phyloP scores from a whole-genome alignment of 2,329 filamentous ascomycete genomes.

The Sarocladium brachiariae region DNA sequence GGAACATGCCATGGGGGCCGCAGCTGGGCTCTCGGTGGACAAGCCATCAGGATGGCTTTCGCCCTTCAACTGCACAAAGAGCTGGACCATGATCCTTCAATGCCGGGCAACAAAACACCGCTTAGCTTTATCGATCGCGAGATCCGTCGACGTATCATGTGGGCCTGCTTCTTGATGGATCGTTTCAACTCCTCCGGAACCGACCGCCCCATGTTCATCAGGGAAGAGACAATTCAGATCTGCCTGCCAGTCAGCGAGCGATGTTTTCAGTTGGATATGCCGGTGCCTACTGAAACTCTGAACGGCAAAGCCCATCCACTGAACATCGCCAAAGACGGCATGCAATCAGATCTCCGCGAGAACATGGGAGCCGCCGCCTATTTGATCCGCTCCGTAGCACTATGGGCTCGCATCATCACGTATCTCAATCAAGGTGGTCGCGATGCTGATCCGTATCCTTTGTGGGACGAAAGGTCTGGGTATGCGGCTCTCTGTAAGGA shows the following conservation, averaged over 20 bases:
- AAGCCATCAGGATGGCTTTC: slow-evolving; percentile 95
- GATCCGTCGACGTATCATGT: slow-evolving; percentile 90
- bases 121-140: slow-evolving; percentile 90
- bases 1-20: slow-evolving; percentile 93
- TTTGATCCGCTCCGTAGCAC: slow-evolving; percentile 73
- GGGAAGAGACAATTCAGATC: slow-evolving; percentile 81
- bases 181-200: slow-evolving; percentile 94
- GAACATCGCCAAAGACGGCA: slow-evolving; percentile 50
- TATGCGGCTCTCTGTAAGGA: slow-evolving; percentile 66
- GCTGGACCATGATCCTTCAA: slow-evolving; percentile 70
- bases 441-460: slow-evolving; percentile 65
- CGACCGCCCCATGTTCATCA: slow-evolving; percentile 83
- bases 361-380: slow-evolving; percentile 96
- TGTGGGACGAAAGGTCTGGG: slow-evolving; percentile 77
- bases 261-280: slow-evolving; percentile 85
- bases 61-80: slow-evolving; percentile 91
- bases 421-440: slow-evolving; percentile 89
- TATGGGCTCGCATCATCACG: slow-evolving; percentile 85
- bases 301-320: slow-evolving; percentile 62
- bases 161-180: slow-evolving; percentile 97
- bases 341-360: slow-evolving; percentile 58
- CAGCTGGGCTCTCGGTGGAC: slow-evolving; percentile 92
- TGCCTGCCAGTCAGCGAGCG: slow-evolving; percentile 87
- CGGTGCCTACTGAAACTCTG: slow-evolving; percentile 77
- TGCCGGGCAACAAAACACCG: slow-evolving; percentile 54